Evolutionary conservation across 2,329 filamentous ascomycete genomes (phyloP), one percentile per base, ranked within the genome.

Genomic region (Pseudogymnoascus sp.): DNA sequence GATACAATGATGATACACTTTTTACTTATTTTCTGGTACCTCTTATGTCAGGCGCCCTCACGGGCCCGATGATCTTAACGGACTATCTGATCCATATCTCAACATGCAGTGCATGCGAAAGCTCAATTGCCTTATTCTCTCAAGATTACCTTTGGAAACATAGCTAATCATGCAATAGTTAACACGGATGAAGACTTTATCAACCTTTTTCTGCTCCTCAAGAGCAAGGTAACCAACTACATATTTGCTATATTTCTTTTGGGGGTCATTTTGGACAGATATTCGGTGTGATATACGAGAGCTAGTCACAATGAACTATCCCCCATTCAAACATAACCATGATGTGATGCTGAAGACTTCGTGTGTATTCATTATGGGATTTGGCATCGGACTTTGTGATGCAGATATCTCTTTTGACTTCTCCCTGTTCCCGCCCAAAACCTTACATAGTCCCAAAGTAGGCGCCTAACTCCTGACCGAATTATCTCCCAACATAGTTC

Each of bases 21-120:
- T 74, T 77, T 74, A 78, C 77, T 78, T 80, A 79, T 80, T 88
- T 92, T 95, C 90, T 96, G 91, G 91, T 92, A 96, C 91, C 92
- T 96, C 92, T 96, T 94, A 91, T 91, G 85, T 90, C 88, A 94
- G 86, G 81, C 81, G 72, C 72, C 72, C 73, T 78, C 79, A 75
- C 73, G 80, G 78, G 73, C 78, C 81, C 86, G 77, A 90, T 92
- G 89, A 91, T 90, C 89, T 84, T 81, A 89, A 79, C 80, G 87
- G 88, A 91, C 89, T 91, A 38, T 92, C 89, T 92, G 89, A 92
- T 74, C 60, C 64, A 39, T 33, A 52, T 63, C 31, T 61, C 49
- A 33, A 67, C 64, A 31, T 37, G 35, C 19, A 63, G 35, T 60
- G 33, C 38, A 38, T 60, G 33, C 14, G 58, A 39, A 39, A 60